Percentiles rank a stretch among this genome's conserved stretches.
Evolutionary conservation across 352 stramenopile species (phyloP).

Genomic region (Phytophthora brassicae): DNA sequence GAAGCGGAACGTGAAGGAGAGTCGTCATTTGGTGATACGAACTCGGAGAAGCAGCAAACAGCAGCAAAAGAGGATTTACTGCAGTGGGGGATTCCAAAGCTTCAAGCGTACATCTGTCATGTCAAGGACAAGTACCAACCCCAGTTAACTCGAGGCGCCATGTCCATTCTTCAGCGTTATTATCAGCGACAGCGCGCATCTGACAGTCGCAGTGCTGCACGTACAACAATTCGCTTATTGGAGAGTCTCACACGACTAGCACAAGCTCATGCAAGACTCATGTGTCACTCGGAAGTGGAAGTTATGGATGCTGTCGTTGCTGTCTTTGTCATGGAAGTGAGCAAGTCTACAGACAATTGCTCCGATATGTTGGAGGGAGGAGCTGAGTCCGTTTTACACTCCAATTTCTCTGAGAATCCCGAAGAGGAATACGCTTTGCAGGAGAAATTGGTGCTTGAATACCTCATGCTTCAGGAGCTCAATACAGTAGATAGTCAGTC

Average conservation of each 20-base stretch:
- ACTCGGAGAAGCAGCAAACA: conserved; percentile 1
- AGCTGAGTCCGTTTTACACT: conserved; percentile 67
- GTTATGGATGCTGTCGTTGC: conserved; percentile 79
- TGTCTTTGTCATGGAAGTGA: conserved; percentile 80
- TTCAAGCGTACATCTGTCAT: conserved; percentile 92
- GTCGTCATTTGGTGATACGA: conserved; percentile 17
- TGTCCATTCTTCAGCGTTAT: conserved; percentile 89
- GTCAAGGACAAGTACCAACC: conserved; percentile 90
- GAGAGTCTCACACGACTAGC: conserved; percentile 93
- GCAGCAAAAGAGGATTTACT: conserved; percentile 12
- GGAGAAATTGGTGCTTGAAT: conserved; percentile 70
- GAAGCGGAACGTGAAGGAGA: conserved; percentile 25
- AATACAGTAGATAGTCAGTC: conserved; percentile 30
- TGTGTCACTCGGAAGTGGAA: conserved; percentile 67
- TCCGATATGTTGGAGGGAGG: conserved; percentile 57
- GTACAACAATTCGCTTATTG: conserved; percentile 93
- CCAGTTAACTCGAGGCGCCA: conserved; percentile 75
- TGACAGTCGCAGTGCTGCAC: conserved; percentile 61
- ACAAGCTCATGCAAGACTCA: conserved; percentile 90
- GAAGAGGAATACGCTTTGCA: conserved; percentile 64
- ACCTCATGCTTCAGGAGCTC: conserved; percentile 60
- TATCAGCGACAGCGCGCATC: conserved; percentile 83
- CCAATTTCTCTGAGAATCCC: conserved; percentile 65
- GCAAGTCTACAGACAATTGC: conserved; percentile 63
- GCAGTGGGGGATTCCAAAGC: conserved; percentile 88